Evolutionary conservation across 208 protist genomes (phyloP), one percentile per base, ranked within the genome.

Genomic region (Herpetomonas samuelpessoai): DNA sequence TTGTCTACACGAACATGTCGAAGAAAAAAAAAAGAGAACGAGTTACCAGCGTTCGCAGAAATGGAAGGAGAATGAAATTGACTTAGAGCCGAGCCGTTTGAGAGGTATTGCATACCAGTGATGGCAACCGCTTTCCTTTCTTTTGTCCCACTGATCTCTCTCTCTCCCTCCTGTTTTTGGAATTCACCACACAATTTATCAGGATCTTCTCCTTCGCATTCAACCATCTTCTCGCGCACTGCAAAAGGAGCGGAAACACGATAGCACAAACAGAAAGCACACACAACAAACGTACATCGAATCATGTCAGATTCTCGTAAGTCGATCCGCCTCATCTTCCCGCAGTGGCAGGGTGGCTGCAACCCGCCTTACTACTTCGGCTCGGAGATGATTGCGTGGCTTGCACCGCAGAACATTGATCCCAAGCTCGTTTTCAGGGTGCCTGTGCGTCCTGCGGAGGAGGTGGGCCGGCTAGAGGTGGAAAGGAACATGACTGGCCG

Each of bases 291-390:
- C n/a, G n/a, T n/a, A n/a, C n/a, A n/a, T n/a, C n/a, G n/a, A n/a
- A n/a, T n/a, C n/a, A n/a, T n/a, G n/a, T n/a, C n/a, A n/a, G n/a
- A n/a, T n/a, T n/a, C n/a, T n/a, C n/a, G n/a, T n/a, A 68, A 65
- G 38, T 62, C 61, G 16, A 44, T 76, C 18, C 57, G 64, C 3
- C 49, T 76, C 3, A 58, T 65, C 39, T 49, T 64, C 9, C 71
- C 71, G 26, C 66, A 61, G 53, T 76, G 71, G 71, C 71, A 76
- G 60, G 71, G 71, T 25, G 71, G 71, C 45, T 61, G 61, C 55
- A 56, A 71, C 39, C 62, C 63, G 4, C 21, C 56, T 7, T 76
- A 76, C 48, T 24, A 46, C 38, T 67, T 76, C 24, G 71, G 71
- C 38, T 39, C 64, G 24, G 57, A 67, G 46, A 57, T 76, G 26